Percentiles rank a stretch among this genome's conserved stretches.
Evolutionary conservation across 75 land plant genomes (phyloP).

Genomic region (Pinus tabuliformis): DNA sequence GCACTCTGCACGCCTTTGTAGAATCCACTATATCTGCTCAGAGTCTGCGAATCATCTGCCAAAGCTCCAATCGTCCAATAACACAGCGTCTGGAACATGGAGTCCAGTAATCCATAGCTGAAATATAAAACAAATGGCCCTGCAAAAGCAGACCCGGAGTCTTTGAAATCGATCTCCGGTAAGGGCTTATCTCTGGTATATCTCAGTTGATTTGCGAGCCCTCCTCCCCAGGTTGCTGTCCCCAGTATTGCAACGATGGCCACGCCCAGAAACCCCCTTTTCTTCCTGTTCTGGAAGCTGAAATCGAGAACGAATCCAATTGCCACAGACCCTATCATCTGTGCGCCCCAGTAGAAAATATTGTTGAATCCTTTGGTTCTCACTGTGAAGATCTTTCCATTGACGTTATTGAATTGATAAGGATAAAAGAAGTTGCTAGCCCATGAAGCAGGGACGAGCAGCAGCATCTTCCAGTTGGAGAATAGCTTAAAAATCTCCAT

Average conservation of each 20-base stretch:
- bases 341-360: conserved; percentile 84
- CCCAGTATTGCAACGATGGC: conserved; percentile 42
- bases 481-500: conserved; percentile 65
- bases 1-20: conserved; percentile 93
- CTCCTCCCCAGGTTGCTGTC: conserved; percentile 78
- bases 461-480: conserved; percentile 67
- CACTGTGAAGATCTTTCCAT: conserved; percentile 55
- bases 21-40: conserved; percentile 83
- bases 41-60: conserved; percentile 67
- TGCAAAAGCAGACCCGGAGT: conserved; percentile 43
- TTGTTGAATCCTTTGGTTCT: conserved; percentile 79
- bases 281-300: conserved; percentile 55
- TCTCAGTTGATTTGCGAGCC: conserved; percentile 68
- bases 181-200: conserved; percentile 37
- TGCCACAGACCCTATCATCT: conserved; percentile 72
- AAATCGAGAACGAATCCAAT: conserved; percentile 71
- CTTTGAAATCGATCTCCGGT: conserved; percentile 63
- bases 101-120: conserved; percentile 76
- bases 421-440: conserved; percentile 89
- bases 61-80: conserved; percentile 91
- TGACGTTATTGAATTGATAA: conserved; percentile 86
- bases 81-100: conserved; percentile 87
- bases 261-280: conserved; percentile 63
- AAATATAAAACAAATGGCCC: conserved; percentile 84
- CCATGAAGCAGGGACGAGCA: conserved; percentile 71